phyloP scores from a whole-genome alignment of 371 early-diverging fungal species.

The Nematocida ironsii region DNA sequence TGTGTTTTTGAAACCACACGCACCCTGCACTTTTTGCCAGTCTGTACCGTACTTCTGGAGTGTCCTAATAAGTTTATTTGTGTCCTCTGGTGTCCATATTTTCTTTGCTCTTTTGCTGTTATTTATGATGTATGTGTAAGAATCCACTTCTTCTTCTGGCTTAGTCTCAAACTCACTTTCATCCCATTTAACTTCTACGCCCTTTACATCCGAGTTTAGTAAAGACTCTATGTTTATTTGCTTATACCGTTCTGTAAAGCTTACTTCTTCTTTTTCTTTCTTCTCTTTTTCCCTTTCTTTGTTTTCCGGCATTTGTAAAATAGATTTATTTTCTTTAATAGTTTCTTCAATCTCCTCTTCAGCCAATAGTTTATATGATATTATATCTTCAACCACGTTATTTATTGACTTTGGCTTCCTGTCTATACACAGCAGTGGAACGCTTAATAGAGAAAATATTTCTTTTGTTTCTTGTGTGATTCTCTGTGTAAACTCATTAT shows the following conservation, averaged over 20 bases:
- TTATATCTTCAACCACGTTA: not conserved
- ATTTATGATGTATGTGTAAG: not conserved
- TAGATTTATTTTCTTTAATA: not conserved
- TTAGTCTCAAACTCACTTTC: not conserved
- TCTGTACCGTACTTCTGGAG: not conserved
- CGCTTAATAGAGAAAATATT: not conserved
- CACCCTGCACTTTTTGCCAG: conserved; percentile 12
- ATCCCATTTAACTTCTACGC: conserved; percentile 15
- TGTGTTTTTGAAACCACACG: conserved; percentile 11
- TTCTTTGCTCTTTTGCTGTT: conserved; percentile 4
- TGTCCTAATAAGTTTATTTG: conserved; percentile 10
- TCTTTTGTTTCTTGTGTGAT: not conserved
- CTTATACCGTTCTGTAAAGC: not conserved
- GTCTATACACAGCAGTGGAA: conserved; percentile 9
- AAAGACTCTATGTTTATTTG: conserved; percentile 6
- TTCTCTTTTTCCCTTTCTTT: not conserved
- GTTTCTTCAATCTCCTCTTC: not conserved
- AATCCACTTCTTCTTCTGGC: not conserved
- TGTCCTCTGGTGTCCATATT: conserved; percentile 21
- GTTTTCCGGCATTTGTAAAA: not conserved
- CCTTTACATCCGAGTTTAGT: not conserved
- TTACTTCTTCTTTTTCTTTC: not conserved
- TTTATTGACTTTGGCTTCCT: not conserved
- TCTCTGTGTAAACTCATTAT: not conserved
- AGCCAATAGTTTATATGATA: not conserved